phyloP scores from a whole-genome alignment of 345 rosid species.

The Citrus hindsii region DNA sequence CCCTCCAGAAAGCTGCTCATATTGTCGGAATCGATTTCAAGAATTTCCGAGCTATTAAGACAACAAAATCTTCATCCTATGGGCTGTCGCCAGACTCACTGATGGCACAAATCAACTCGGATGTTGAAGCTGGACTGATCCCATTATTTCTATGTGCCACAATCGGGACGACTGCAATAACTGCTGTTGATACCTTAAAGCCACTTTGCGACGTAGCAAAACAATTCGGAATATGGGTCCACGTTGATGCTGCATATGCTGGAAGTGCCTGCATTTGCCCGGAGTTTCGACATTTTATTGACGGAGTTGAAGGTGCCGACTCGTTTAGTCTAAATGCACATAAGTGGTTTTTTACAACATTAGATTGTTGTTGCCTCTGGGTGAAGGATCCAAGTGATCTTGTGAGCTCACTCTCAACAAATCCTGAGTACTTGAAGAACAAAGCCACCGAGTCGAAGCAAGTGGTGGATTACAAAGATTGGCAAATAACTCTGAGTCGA shows the following conservation, averaged over 20 bases:
- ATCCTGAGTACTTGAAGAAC: conserved; percentile 43
- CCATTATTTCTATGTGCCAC: conserved; percentile 39
- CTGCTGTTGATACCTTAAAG: conserved; percentile 29
- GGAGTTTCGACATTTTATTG: conserved; percentile 37
- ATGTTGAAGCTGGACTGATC: conserved; percentile 20
- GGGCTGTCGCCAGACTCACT: conserved; percentile 16
- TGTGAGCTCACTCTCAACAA: conserved; percentile 29
- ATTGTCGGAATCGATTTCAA: conserved; percentile 44
- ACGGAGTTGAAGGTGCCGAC: conserved; percentile 42
- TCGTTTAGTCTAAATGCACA: conserved; percentile 58
- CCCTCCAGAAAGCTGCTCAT: conserved; percentile 28
- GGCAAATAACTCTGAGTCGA: conserved; percentile 56
- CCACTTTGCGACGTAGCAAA: conserved; percentile 17
- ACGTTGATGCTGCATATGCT: conserved; percentile 50
- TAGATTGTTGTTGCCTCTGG: conserved; percentile 60
- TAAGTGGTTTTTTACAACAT: conserved; percentile 44
- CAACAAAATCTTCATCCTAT: conserved; percentile 20
- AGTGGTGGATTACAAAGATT: conserved; percentile 48
- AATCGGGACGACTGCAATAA: conserved; percentile 32
- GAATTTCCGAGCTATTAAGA: conserved; percentile 40
- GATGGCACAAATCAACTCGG: conserved; percentile 3
- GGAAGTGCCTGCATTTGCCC: conserved; percentile 50
- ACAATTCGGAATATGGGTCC: conserved; percentile 38
- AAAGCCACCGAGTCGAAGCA: conserved; percentile 24
- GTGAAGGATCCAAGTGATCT: conserved; percentile 44